Evolutionary conservation across 2,329 filamentous ascomycete species (phyloP), one percentile per base, ranked within the genome.

Genomic region (Epichloe sylvatica): DNA sequence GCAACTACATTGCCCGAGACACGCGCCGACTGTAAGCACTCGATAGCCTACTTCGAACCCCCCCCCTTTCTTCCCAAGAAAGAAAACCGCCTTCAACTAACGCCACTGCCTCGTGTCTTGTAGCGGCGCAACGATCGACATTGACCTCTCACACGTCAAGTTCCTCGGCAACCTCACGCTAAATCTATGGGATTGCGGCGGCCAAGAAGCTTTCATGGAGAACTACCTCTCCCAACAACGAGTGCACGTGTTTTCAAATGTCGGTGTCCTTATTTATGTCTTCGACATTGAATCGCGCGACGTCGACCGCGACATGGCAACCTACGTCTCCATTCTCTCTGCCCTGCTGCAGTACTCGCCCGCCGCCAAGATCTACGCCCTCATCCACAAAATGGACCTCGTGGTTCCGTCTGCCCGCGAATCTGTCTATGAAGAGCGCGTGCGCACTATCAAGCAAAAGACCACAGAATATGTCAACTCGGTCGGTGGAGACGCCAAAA

Each of bases 361-460:
- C 34, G 71, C 73, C 3, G 88, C 91, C 54, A 86, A 86, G 64
- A 83, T 98, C 60, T 98, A 97, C 70, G 86, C 92, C 53, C 80
- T 98, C 42, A 86, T 98, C 57, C 92, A 98, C 81, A 98, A 98
- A 70, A 96, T 98, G 86, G 92, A 98, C 65, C 78, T 98, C 25
- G 88, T 97, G 45, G 85, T 90, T 57, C 78, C 82, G 38, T 78
- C 84, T 51, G 80, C 84, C 57, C 85, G 90, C 53, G 83, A 89
- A 62, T 73, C 80, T 51, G 80, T 95, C 55, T 96, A 94, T 66
- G 83, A 91, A 54, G 86, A 94, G 60, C 83, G 88, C 53, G 83
- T 89, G 23, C 74, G 79, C 33, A 73, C 89, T 49, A 86, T 96
- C 54, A 79, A 83, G 51, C 78, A 81, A 55, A 86, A 87, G 61